Base-by-base conservation (phyloP, 805 yeast genomes). In the Metschnikowia proteae region DNA sequence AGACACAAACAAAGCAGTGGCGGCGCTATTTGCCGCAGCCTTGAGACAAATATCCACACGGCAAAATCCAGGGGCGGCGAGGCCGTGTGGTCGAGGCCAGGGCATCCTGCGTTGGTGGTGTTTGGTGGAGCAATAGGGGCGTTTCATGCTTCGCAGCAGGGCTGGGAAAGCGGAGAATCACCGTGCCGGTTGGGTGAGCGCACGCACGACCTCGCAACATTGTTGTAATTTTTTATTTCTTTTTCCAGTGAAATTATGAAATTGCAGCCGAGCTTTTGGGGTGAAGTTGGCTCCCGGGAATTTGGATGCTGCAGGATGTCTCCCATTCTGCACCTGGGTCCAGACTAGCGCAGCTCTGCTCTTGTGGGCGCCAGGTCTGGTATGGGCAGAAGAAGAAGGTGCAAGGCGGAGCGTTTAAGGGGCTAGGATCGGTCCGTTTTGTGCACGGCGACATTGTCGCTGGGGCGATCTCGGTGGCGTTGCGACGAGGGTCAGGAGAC, bases 141-240 rank as follows among this genome's bases (percentile, higher is more conserved):
- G 22, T 28, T 13, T 28, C 28, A 10, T 17, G 31, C 40, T 28
- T 13, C 41, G 33, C 41, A 33, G 23, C 25, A 27, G 26, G 10
- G 22, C 25, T 13, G 13, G 41, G 29, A 28, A 38, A 38, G 41
- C 26, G 41, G 41, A 38, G 41, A 26, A 8, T 36, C 27, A 13
- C 41, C 28, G 2, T 37, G 13, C 11, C 28, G 39, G 39, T 26
- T 28, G 26, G 33, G 30, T 38, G 25, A 26, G 25, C n/a, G 43
- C 43, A 25, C 43, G 22, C 36, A 31, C 43, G 34, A 30, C 36
- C 13, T 40, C 25, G 43, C 43, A 30, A 36, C 43, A 40, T 40
- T 40, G 36, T 31, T 40, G 30, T 30, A n/a, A n/a, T 23, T 23
- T 23, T 30, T 27, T 5, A 28, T 40, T 40, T 40, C 43, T 40